A percentile compares a stretch with the other conserved stretches of the same genome.
Conservation (phyloP, 805 yeast species). For the Yarrowia keelungensis region DNA sequence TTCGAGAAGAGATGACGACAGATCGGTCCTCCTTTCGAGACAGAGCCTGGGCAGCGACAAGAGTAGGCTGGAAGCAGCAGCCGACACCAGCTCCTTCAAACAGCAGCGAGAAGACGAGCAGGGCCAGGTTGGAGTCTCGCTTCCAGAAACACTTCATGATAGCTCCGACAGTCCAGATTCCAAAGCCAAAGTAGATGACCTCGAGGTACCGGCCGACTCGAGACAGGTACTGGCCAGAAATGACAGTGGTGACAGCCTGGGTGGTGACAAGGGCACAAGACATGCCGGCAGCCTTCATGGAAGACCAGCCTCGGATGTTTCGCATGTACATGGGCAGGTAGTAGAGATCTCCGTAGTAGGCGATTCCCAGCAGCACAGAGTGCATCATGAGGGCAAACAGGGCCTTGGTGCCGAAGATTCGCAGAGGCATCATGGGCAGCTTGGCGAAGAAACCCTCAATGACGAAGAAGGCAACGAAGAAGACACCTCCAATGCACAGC, state of each 20-base stretch:
- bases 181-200: conserved; percentile 54
- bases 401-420: conserved; percentile 53
- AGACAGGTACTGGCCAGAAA: conserved; percentile 57
- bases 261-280: conserved; percentile 55
- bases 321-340: conserved; percentile 60
- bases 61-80: conserved; percentile 61
- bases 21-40: conserved; percentile 61
- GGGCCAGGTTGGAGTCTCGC: conserved; percentile 49
- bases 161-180: conserved; percentile 54
- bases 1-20: conserved; percentile 63
- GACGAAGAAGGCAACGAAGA: conserved; percentile 55
- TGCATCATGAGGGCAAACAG: conserved; percentile 51
- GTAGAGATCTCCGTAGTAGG: conserved; percentile 56
- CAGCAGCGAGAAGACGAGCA: conserved; percentile 51
- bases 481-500: conserved; percentile 54
- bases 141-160: conserved; percentile 52
- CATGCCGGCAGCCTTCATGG: conserved; percentile 53
- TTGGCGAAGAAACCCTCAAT: conserved; percentile 59
- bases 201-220: conserved; percentile 54
- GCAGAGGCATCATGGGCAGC: conserved; percentile 63
- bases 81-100: conserved; percentile 58
- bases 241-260: conserved; percentile 53
- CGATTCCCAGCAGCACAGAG: conserved; percentile 58
- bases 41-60: conserved; percentile 64
- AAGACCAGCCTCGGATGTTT: conserved; percentile 53